Base-by-base conservation (phyloP, 441 rosid species). In the Sinapis alba region DNA sequence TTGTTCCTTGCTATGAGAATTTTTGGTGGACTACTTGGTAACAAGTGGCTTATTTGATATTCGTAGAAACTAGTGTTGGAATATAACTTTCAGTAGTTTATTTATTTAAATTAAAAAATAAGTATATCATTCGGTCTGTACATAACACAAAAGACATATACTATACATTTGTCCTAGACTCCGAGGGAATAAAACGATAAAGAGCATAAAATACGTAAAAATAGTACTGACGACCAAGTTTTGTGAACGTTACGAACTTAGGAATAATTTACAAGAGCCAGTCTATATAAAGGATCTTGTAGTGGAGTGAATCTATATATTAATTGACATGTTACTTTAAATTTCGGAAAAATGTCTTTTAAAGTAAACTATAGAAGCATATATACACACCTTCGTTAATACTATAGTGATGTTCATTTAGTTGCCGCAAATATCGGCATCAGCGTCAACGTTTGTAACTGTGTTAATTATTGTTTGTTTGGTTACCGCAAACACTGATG, bases 31-130 rank as follows among this genome's bases (percentile, higher is more conserved):
- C 61, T 21, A 43, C 15, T 70, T 30, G 51, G 41, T 30, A 30
- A 70, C 80, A 64, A 70, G 71, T 76, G 65, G 75, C 45, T 61
- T 57, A 45, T 56, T 56, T 63, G 30, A 56, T 70, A 69, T 64
- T 64, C 75, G 16, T 53, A 57, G 41, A 76, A 43, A 70, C 10
- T 43, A 63, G 79, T 45, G 45, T 23, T 77, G 45, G 79, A 76
- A 76, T 75, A 51, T 76, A 56, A 56, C 62, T 64, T 76, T 64
- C 18, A 16, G 23, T 54, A 16, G 11, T 62, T 38, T 36, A 26
- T 36, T 18, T 38, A 62, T 51, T 15, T 69, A 69, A 26, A 53
- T 36, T n/a, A 45, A 2, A 47, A 61, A 26, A 57, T 6, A 21
- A 16, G 18, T 34, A 13, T 27, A 24, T 19, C 7, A 68, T 61